Percentiles rank a stretch among this genome's conserved stretches.
These are phyloP conservation scores for Hortiboletus campestris DNA, from an alignment of 768 basidiomycete species.

Conservation along the genomic window DNA sequence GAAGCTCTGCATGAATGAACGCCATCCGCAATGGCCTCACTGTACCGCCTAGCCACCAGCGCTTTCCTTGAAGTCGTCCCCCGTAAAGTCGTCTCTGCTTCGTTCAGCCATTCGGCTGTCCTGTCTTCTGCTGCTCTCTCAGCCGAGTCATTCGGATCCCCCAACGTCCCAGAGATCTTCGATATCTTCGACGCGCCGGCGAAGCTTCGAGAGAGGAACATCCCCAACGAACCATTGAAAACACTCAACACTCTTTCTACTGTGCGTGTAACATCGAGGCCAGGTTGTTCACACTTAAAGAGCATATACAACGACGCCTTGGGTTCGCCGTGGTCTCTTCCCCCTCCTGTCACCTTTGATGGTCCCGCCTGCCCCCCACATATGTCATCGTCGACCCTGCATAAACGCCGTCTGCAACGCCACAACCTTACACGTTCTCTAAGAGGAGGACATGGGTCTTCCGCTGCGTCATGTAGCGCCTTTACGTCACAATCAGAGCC, in stretches of 20 bases:
- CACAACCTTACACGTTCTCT: not conserved
- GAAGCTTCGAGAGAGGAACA: constrained; percentile 37
- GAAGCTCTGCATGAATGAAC: not conserved
- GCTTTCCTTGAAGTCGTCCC: constrained; percentile 6
- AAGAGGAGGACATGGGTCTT: constrained; percentile 3
- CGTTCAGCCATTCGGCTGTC: constrained; percentile 15
- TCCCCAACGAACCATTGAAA: constrained; percentile 20
- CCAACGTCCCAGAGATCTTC: constrained; percentile 37
- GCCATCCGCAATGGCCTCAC: constrained; percentile 14
- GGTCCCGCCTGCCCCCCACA: constrained; percentile 44
- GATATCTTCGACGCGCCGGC: constrained; percentile 54
- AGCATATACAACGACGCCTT: constrained; percentile 8
- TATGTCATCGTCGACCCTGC: constrained; percentile 13
- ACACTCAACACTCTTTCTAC: constrained; percentile 1
- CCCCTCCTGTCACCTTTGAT: constrained; percentile 46
- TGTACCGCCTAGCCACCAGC: constrained; percentile 7
- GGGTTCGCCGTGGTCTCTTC: constrained; percentile 34
- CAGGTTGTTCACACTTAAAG: constrained; percentile 1
- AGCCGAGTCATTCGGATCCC: not conserved
- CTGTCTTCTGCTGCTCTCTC: constrained; percentile 8
- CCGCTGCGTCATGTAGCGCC: constrained; percentile 4
- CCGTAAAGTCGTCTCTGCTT: constrained; percentile 10
- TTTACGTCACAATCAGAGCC: constrained; percentile 31
- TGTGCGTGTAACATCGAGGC: constrained; percentile 6
- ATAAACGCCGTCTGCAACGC: constrained; percentile 12